These are phyloP conservation scores for Cryphonectria japonica DNA, from an alignment of 2,329 filamentous ascomycete species.

Conservation along the genomic window DNA sequence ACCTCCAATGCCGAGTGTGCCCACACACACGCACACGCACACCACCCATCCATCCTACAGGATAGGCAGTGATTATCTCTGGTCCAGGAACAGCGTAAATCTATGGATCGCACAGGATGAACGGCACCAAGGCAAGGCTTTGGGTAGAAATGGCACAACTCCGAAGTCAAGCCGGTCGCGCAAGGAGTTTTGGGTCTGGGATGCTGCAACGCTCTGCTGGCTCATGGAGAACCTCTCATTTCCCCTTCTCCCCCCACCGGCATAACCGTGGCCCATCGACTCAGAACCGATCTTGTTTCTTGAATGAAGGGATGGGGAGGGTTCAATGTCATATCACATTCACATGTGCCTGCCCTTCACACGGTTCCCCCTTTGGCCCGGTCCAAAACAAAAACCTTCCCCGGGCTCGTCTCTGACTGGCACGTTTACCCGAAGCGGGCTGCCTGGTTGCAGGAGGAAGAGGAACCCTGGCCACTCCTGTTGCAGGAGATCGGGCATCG, in stretches of 20 bases:
- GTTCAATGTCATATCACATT: background rate
- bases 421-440: background rate
- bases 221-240: background rate
- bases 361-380: background rate
- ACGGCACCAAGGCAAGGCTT: background rate
- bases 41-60: background rate
- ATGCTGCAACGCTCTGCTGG: background rate
- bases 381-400: background rate
- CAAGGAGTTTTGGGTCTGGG: background rate
- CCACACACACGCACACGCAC: too few species aligned
- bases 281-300: background rate
- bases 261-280: background rate
- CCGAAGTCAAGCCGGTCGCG: background rate
- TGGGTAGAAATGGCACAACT: background rate
- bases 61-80: background rate
- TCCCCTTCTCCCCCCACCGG: background rate
- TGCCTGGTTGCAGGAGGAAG: background rate
- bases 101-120: background rate
- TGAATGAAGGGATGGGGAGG: too few species aligned
- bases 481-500: background rate
- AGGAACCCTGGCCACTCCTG: background rate
- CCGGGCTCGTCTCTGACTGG: background rate
- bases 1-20: background rate
- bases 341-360: background rate
- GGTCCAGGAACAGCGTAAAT: background rate